Evolutionary conservation across 495 filamentous ascomycete species (phyloP), one percentile per base, ranked within the genome.

Genomic region (Aspergillus homomorphus): DNA sequence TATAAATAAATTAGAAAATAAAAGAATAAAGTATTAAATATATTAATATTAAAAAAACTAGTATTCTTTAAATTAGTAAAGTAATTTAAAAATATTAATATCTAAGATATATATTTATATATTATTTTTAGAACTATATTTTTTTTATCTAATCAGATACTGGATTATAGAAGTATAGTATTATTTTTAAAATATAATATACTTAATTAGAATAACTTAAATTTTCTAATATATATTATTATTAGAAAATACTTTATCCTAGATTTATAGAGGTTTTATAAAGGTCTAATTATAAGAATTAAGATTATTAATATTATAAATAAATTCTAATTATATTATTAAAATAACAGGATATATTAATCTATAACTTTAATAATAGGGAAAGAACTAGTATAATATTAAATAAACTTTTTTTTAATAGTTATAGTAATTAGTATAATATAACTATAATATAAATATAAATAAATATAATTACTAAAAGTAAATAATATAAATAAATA

Each of bases 1-100:
- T n/a, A n/a, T n/a, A n/a, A n/a, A n/a, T n/a, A n/a, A n/a, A n/a
- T n/a, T n/a, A n/a, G n/a, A n/a, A n/a, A n/a, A n/a, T n/a, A n/a
- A n/a, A n/a, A n/a, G n/a, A n/a, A 53, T 9, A 10, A n/a, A 42
- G 38, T 53, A 41, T 53, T 20, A n/a, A 42, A 53, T 48, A 48
- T 48, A 48, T 48, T 48, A 10, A 28, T 28, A 16, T 38, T 30
- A n/a, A n/a, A n/a, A n/a, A n/a, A n/a, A n/a, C n/a, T n/a, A n/a
- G n/a, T n/a, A n/a, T n/a, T n/a, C n/a, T n/a, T n/a, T n/a, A n/a
- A n/a, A n/a, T n/a, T n/a, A n/a, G n/a, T n/a, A n/a, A 53, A 53
- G 14, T 6, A 38, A n/a, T n/a, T 45, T 45, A 7, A 4, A 7
- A 45, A n/a, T 45, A 45, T n/a, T n/a, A n/a, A n/a, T n/a, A n/a